These are phyloP conservation scores for Umbellularia californica DNA, from an alignment of 164 flowering plant genomes.

Conservation along the genomic window DNA sequence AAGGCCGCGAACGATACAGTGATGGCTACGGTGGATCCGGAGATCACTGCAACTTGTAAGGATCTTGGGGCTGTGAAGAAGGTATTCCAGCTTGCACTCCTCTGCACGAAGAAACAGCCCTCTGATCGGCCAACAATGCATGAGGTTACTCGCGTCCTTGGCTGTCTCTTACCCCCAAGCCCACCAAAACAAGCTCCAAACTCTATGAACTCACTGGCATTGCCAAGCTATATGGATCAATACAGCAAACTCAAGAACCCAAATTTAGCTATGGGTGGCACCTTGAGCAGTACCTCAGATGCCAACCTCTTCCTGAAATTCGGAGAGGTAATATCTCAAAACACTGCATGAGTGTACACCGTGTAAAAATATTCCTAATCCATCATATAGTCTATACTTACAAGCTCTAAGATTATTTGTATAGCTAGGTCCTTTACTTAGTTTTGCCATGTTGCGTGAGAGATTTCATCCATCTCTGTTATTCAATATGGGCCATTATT, in stretches of 20 bases:
- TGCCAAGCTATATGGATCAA: constrained; percentile 63
- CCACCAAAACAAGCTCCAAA: constrained; percentile 19
- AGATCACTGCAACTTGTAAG: constrained; percentile 68
- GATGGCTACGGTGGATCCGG: constrained; percentile 91
- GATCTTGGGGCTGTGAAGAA: constrained; percentile 85
- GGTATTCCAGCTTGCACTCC: constrained; percentile 83
- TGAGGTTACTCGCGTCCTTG: constrained; percentile 80
- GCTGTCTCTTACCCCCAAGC: constrained; percentile 38
- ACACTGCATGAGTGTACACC: constrained; percentile 27
- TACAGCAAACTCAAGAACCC: constrained; percentile 73
- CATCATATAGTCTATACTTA: not conserved
- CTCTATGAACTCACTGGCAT: not conserved
- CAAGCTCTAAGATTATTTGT: not conserved
- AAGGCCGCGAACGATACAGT: constrained; percentile 88
- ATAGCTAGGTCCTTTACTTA: not conserved
- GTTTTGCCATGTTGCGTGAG: not conserved
- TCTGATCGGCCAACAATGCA: constrained; percentile 92
- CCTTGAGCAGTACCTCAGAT: constrained; percentile 81
- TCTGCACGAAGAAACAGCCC: constrained; percentile 86
- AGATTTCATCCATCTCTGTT: too few species aligned
- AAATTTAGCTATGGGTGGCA: constrained; percentile 51
- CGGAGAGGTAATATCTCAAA: constrained; percentile 94
- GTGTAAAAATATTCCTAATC: not conserved
- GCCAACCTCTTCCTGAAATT: constrained; percentile 89
- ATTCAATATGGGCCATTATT: too few species aligned